Conservation (phyloP, 1,139 yeast species). For the Taphrina betulina region DNA sequence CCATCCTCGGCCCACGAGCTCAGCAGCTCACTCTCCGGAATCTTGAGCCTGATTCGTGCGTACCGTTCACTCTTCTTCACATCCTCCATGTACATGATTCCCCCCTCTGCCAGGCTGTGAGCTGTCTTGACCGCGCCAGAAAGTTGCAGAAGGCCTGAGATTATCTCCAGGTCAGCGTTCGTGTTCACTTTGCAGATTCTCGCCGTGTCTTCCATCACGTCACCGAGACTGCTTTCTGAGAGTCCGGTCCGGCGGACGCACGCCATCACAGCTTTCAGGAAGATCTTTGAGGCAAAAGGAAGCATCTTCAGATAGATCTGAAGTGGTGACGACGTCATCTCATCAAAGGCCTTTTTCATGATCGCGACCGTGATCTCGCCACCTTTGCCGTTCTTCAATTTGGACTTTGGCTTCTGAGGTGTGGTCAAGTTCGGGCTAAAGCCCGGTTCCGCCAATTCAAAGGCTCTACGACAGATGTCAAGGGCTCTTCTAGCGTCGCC, state of each 20-base stretch:
- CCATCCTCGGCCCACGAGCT: conserved; percentile 17
- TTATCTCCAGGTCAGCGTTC: conserved; percentile 32
- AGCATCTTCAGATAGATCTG: conserved; percentile 58
- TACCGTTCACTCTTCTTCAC: conserved; percentile 3
- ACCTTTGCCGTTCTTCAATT: background rate
- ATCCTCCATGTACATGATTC: conserved; percentile 63
- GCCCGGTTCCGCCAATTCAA: conserved; percentile 72
- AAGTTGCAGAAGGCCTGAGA: conserved; percentile 41
- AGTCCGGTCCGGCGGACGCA: conserved; percentile 66
- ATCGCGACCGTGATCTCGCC: conserved; percentile 66
- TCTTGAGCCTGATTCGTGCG: conserved; percentile 18
- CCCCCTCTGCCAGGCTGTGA: conserved; percentile 72
- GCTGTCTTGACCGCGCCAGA: conserved; percentile 56
- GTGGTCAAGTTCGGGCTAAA: background rate
- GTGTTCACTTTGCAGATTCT: conserved; percentile 40
- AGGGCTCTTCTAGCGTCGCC: conserved; percentile 96
- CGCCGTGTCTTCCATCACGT: conserved; percentile 72
- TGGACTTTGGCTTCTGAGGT: conserved; percentile 47
- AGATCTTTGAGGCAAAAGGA: conserved; percentile 68
- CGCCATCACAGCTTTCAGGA: conserved; percentile 65
- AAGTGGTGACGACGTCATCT: conserved; percentile 73
- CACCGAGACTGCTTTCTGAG: conserved; percentile 68
- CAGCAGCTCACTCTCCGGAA: conserved; percentile 20
- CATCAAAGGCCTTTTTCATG: conserved; percentile 74
- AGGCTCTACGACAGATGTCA: conserved; percentile 84